Percentiles rank a stretch among this genome's conserved stretches.
Evolutionary conservation across 2,329 filamentous ascomycete species (phyloP).

Genomic region (Talaromyces sp.): DNA sequence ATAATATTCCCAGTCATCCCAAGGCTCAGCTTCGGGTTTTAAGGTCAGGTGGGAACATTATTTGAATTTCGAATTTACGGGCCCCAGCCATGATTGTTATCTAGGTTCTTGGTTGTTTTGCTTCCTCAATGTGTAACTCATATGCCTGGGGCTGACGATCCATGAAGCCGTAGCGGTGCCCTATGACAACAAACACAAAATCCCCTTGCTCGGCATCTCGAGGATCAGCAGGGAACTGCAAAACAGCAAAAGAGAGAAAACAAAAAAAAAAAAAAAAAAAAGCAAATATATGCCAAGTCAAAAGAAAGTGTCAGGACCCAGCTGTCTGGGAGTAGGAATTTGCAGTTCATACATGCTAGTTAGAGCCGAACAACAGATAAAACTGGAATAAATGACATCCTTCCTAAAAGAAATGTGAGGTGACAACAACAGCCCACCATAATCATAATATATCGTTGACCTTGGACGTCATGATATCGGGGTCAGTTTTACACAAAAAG

Average conservation of each 20-base stretch:
- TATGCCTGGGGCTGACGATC: conserved; percentile 26
- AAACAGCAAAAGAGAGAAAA: too few relatives aligned
- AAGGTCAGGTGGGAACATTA: conserved; percentile 14
- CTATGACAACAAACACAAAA: conserved; percentile 4
- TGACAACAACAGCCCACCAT: too few relatives aligned
- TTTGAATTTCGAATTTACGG: background rate
- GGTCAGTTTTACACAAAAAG: background rate
- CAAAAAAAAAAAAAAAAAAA: conserved; percentile 2
- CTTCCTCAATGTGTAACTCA: conserved; percentile 26
- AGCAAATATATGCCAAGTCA: background rate
- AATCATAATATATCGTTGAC: too few relatives aligned
- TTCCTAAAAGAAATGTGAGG: background rate
- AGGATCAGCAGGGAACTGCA: conserved; percentile 1
- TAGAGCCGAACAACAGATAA: conserved; percentile 1
- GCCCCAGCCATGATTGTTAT: background rate
- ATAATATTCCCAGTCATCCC: background rate
- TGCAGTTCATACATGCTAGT: background rate
- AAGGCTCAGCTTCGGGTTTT: background rate
- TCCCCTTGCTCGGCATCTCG: conserved; percentile 14
- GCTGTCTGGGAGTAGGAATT: conserved; percentile 1
- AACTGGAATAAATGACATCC: background rate
- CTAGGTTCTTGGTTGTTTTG: background rate
- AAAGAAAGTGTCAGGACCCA: background rate
- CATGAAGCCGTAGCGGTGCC: conserved; percentile 20
- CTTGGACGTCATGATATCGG: too few relatives aligned